Evolutionary conservation across 2,329 filamentous ascomycete species (phyloP).

Genomic region (Pleurostoma richardsiae): DNA sequence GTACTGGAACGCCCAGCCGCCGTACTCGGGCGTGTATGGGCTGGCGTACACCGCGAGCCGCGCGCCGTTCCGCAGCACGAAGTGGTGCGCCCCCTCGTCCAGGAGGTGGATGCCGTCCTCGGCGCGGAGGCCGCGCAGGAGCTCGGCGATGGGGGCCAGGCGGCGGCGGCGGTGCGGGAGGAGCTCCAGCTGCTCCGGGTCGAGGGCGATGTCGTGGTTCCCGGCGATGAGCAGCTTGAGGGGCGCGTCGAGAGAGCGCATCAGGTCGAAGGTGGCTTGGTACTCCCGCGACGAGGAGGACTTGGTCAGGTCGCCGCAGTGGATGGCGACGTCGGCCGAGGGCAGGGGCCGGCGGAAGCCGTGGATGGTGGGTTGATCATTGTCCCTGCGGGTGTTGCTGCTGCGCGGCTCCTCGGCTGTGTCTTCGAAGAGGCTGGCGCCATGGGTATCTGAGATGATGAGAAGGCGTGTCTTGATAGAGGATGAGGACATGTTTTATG

Average conservation of each 20-base stretch:
- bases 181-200: not conserved
- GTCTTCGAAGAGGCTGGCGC: constrained; percentile 1
- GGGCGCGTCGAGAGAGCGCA: constrained; percentile 6
- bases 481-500: too few relatives aligned
- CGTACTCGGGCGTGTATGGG: constrained; percentile 7
- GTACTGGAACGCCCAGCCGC: constrained; percentile 7
- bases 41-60: constrained; percentile 7
- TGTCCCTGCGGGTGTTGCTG: not conserved
- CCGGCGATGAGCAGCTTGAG: constrained; percentile 8
- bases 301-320: constrained; percentile 6
- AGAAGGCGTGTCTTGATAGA: constrained; percentile 7
- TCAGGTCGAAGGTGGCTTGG: constrained; percentile 4
- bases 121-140: constrained; percentile 1
- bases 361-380: not conserved
- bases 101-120: constrained; percentile 4
- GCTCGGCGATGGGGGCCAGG: constrained; percentile 30
- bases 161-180: constrained; percentile 13
- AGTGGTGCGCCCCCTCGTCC: constrained; percentile 6
- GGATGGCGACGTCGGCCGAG: constrained; percentile 5
- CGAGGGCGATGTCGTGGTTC: constrained; percentile 7
- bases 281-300: constrained; percentile 2
- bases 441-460: constrained; percentile 10
- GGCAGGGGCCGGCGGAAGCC: constrained; percentile 5
- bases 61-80: constrained; percentile 6
- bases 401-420: not conserved